Conservation (phyloP, 768 basidiomycete species). For the Russula earlei region DNA sequence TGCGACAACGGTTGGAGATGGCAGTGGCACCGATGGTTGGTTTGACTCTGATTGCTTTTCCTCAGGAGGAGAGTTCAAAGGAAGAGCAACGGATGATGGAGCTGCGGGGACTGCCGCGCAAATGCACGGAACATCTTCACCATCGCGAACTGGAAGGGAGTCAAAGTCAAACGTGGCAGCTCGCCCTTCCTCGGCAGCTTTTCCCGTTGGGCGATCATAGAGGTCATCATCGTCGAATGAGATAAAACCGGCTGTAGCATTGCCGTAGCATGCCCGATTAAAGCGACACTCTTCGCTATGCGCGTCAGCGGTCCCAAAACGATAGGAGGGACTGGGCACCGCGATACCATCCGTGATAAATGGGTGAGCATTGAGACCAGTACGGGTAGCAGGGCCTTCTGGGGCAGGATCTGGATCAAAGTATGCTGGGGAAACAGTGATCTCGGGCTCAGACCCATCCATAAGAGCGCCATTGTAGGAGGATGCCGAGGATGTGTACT, state of each 20-base stretch:
- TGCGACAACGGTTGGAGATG: neutral
- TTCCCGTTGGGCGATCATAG: constrained; percentile 7
- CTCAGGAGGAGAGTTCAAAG: constrained; percentile 4
- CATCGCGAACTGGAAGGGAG: constrained; percentile 26
- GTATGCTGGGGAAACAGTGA: constrained; percentile 34
- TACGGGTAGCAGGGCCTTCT: constrained; percentile 37
- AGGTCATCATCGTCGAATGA: constrained; percentile 24
- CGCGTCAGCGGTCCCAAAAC: constrained; percentile 10
- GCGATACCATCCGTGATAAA: constrained; percentile 18
- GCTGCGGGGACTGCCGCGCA: constrained; percentile 13
- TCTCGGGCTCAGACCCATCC: constrained; percentile 12
- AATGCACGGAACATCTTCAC: constrained; percentile 16
- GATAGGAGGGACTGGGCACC: constrained; percentile 7
- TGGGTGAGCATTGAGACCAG: constrained; percentile 27
- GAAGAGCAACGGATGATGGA: constrained; percentile 19
- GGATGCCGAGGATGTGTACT: constrained; percentile 8
- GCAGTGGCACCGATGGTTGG: neutral
- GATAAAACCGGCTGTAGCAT: constrained; percentile 28
- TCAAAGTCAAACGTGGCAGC: constrained; percentile 29
- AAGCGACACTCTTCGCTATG: constrained; percentile 20
- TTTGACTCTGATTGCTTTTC: neutral
- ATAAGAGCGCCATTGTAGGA: constrained; percentile 7
- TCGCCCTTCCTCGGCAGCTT: constrained; percentile 13
- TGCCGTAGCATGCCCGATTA: constrained; percentile 18
- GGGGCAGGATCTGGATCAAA: constrained; percentile 37